Evolutionary conservation across 192 early-diverging fungal genomes (phyloP), one percentile per base, ranked within the genome.

Genomic region (Spizellomyces sp.): DNA sequence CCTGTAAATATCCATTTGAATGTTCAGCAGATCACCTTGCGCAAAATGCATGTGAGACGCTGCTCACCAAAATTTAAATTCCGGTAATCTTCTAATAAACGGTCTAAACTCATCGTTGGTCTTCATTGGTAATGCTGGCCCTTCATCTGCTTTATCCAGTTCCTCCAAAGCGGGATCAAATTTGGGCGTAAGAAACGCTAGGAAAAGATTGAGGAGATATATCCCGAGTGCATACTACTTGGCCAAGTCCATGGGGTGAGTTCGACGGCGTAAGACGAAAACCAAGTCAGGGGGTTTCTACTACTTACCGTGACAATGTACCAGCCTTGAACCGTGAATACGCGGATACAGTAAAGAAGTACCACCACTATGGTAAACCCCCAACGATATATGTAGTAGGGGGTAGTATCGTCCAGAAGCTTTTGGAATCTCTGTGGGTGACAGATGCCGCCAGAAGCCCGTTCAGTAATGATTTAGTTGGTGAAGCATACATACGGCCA

Each of bases 31-130:
- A 15, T 54, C 17, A 54, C 17, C 52, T 54, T 19, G 17, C 2
- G 1, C 52, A 0, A 19, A 54, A 19, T 19, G 52, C 14, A n/a
- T 54, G 8, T 36, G 27, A 36, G 27, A 36, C 27, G 27, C 27
- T 36, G 71, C 80, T 71, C 83, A 93, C 98, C 98, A 99, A 74
- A 96, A 98, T 84, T 98, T 99, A 81, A 99, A 98, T 79, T 99
- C 98, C 17, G 98, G 96, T 63, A 99, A 77, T 67, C 98, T 80
- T 68, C 98, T 83, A 69, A 99, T 95, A 79, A 99, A 99, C 9
- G 98, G 98, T 45, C 89, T 83, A 74, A 99, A 99, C 81, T 99
- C 98, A 58, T 99, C 96, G 71, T 95, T 93, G 12, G 81, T 87
- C 68, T 90, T 89, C 36, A 87, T 92, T 0, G 98, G 98, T 64